Conservation (phyloP, 176 grass and related monocot species). For the Microstegium vimineum region DNA sequence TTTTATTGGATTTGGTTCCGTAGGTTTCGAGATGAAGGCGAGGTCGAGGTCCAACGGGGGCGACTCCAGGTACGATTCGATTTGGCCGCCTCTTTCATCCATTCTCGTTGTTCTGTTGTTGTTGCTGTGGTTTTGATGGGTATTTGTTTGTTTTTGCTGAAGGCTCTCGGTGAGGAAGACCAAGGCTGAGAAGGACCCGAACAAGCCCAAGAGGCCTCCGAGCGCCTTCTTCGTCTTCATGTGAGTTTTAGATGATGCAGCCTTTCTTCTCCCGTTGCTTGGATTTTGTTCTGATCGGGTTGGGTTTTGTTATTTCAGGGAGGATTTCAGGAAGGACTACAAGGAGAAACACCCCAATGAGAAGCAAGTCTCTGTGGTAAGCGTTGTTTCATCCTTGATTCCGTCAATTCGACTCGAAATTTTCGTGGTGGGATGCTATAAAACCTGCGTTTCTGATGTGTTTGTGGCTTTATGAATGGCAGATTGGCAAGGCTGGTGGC, state of each 20-base stretch:
- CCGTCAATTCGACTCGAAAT: not conserved
- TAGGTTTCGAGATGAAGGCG: constrained; percentile 56
- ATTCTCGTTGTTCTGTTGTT: not conserved
- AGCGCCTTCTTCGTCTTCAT: constrained; percentile 96
- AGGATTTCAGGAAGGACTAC: constrained; percentile 79
- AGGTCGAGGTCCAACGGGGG: constrained; percentile 28
- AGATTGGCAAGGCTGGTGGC: constrained; percentile 94
- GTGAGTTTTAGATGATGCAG: constrained; percentile 13
- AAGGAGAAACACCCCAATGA: constrained; percentile 80
- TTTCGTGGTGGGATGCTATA: accelerated
- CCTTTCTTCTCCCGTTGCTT: not conserved
- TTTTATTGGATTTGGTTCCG: constrained; percentile 11
- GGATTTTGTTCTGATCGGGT: not conserved
- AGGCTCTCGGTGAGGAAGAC: constrained; percentile 68
- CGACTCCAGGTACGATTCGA: constrained; percentile 41
- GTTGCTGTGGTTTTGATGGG: not conserved
- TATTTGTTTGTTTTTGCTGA: not conserved
- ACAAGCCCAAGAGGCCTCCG: constrained; percentile 83
- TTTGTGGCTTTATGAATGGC: not conserved
- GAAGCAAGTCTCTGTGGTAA: constrained; percentile 76
- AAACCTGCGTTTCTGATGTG: not conserved
- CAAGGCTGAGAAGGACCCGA: constrained; percentile 75
- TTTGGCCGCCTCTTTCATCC: too few species aligned
- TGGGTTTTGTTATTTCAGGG: constrained; percentile 26
- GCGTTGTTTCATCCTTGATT: not conserved